Conservation (phyloP, 352 stramenopile species). For the Phytophthora niederhauseri region DNA sequence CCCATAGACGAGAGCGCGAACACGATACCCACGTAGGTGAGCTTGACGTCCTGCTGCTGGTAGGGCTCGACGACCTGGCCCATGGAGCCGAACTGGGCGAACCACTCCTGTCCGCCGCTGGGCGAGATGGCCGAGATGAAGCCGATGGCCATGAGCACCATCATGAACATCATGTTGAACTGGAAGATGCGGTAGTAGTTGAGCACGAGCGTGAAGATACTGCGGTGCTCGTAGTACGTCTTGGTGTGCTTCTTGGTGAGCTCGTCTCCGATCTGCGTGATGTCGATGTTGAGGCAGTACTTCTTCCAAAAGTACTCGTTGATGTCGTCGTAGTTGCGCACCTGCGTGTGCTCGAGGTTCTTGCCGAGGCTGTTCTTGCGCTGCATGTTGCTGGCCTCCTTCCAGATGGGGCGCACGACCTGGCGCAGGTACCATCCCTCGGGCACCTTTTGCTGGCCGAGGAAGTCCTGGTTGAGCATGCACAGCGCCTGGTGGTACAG, state of each 20-base stretch:
- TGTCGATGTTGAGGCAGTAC: constrained; percentile 60
- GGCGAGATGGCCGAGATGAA: constrained; percentile 71
- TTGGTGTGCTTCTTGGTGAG: constrained; percentile 71
- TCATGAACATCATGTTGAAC: constrained; percentile 84
- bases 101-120: constrained; percentile 57
- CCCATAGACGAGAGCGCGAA: constrained; percentile 54
- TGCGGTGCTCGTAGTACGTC: constrained; percentile 81
- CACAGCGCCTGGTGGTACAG: constrained; percentile 90
- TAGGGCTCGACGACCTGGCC: constrained; percentile 63
- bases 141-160: constrained; percentile 60
- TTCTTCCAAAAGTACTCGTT: constrained; percentile 87
- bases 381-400: constrained; percentile 69
- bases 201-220: constrained; percentile 75
- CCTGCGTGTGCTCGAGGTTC: constrained; percentile 66
- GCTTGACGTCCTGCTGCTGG: constrained; percentile 60
- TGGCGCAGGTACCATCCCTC: constrained; percentile 65
- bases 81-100: constrained; percentile 62
- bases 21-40: constrained; percentile 63
- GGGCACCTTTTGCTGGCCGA: constrained; percentile 46
- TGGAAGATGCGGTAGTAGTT: constrained; percentile 87
- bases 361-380: constrained; percentile 67
- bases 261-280: constrained; percentile 54
- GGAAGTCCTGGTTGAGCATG: constrained; percentile 65
- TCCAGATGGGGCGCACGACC: constrained; percentile 66
- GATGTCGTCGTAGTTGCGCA: constrained; percentile 84